A percentile compares a stretch with the other conserved stretches of the same genome.
Conservation (phyloP, 805 yeast species). For the Metschnikowia rubicola region DNA sequence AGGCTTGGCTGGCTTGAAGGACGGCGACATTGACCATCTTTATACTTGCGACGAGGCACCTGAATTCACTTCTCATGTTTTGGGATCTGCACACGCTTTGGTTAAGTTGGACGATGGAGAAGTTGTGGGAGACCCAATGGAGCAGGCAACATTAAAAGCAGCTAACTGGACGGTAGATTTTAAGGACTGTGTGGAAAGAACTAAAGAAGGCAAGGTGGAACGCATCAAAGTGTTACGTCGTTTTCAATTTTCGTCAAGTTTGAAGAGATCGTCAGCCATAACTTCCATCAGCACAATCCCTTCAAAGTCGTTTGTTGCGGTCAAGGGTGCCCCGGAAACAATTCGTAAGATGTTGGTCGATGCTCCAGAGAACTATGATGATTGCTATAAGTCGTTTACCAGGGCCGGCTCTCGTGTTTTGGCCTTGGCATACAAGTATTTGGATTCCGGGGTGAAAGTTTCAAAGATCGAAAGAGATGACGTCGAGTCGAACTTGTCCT, state of each 20-base stretch:
- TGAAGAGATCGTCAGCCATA: constrained; percentile 90
- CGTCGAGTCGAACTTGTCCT: constrained; percentile 68
- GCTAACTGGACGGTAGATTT: constrained; percentile 80
- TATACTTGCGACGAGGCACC: constrained; percentile 63
- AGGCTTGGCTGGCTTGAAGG: constrained; percentile 83
- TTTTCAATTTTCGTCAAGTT: constrained; percentile 93
- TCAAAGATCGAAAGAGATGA: constrained; percentile 64
- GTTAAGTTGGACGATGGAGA: constrained; percentile 95
- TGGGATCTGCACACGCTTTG: constrained; percentile 95
- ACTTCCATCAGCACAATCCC: constrained; percentile 50
- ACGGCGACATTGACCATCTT: constrained; percentile 51
- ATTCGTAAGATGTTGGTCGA: constrained; percentile 68
- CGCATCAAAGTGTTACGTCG: constrained; percentile 79
- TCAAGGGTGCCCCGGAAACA: constrained; percentile 98
- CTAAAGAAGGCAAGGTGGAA: constrained; percentile 29
- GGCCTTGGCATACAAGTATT: constrained; percentile 83
- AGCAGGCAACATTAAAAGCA: constrained; percentile 88
- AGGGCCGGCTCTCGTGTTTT: constrained; percentile 95
- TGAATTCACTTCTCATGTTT: constrained; percentile 58
- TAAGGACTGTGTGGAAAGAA: constrained; percentile 65
- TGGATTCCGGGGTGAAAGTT: constrained; percentile 50
- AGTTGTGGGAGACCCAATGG: constrained; percentile 99
- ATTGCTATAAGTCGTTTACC: constrained; percentile 81
- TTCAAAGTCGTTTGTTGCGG: constrained; percentile 65
- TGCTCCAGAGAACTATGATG: constrained; percentile 80